Evolutionary conservation across 2,329 filamentous ascomycete genomes (phyloP).

Genomic region (Malbranchea zuffiana): DNA sequence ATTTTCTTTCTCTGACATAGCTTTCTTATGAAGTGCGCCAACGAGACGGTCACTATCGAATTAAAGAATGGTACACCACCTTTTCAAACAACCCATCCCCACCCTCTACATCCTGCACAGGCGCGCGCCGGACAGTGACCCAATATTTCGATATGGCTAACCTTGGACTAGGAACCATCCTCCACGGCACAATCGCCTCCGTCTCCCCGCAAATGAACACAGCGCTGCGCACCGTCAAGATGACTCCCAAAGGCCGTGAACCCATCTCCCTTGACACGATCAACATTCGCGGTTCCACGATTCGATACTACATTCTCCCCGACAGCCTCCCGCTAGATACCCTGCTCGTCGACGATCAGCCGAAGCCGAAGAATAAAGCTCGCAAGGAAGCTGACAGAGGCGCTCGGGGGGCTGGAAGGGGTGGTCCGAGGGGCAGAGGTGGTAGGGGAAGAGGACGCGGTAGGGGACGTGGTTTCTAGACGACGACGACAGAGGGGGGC

Average conservation of each 20-base stretch:
- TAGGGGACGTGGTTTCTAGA: constrained; percentile 31
- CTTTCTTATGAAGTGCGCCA: constrained; percentile 98
- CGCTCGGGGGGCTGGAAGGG: constrained; percentile 37
- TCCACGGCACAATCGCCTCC: constrained; percentile 92
- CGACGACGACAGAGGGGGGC: background rate
- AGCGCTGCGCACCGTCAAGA: constrained; percentile 87
- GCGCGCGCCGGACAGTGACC: background rate
- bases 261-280: constrained; percentile 84
- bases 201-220: constrained; percentile 99
- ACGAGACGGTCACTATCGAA: constrained; percentile 97
- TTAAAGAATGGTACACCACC: constrained; percentile 74
- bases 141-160: background rate
- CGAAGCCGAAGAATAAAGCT: constrained; percentile 99
- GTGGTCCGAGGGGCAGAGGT: constrained; percentile 40
- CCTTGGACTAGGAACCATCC: constrained; percentile 65
- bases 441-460: constrained; percentile 47
- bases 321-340: constrained; percentile 93
- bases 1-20: constrained; percentile 38
- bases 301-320: constrained; percentile 92
- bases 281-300: constrained; percentile 91
- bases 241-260: constrained; percentile 82
- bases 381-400: constrained; percentile 68
- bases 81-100: background rate
- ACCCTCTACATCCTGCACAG: too few species aligned
- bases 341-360: constrained; percentile 86